phyloP scores from a whole-genome alignment of 192 early-diverging fungal species.

The Coemansia sp. region DNA sequence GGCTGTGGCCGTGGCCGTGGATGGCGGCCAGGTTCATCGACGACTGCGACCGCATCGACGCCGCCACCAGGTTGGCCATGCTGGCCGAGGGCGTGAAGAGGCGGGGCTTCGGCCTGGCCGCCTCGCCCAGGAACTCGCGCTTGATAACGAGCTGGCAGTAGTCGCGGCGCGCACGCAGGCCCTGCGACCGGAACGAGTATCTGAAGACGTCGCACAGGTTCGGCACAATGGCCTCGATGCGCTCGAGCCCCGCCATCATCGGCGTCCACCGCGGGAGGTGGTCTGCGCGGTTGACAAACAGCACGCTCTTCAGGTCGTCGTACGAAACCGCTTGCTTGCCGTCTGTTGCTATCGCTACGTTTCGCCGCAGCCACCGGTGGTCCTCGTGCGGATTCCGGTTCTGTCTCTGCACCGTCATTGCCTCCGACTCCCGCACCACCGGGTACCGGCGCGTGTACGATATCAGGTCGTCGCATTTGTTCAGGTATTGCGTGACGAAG shows the following conservation, averaged over 20 bases:
- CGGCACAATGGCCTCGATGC: constrained; percentile 35
- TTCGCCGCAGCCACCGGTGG: constrained; percentile 50
- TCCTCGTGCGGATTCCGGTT: constrained; percentile 48
- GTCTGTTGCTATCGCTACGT: not conserved
- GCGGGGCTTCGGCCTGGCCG: constrained; percentile 24
- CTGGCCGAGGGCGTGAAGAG: constrained; percentile 45
- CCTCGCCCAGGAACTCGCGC: constrained; percentile 40
- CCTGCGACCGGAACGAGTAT: constrained; percentile 22
- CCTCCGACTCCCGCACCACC: constrained; percentile 10
- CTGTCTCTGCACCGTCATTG: constrained; percentile 35
- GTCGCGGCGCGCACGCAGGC: constrained; percentile 36
- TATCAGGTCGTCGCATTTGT: constrained; percentile 53
- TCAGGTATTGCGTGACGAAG: constrained; percentile 42
- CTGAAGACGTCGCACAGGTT: constrained; percentile 31
- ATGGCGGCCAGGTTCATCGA: not conserved
- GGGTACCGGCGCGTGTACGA: constrained; percentile 49
- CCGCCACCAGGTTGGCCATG: constrained; percentile 36
- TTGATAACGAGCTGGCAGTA: constrained; percentile 48
- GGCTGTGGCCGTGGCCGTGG: not conserved
- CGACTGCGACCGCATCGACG: constrained; percentile 29
- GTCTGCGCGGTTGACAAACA: constrained; percentile 24
- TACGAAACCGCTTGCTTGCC: constrained; percentile 4
- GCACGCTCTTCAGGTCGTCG: constrained; percentile 26
- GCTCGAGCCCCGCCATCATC: constrained; percentile 10
- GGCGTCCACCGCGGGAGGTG: constrained; percentile 39